These are phyloP conservation scores for Cordyceps javanica DNA, from an alignment of 2,329 filamentous ascomycete species.

Conservation along the genomic window DNA sequence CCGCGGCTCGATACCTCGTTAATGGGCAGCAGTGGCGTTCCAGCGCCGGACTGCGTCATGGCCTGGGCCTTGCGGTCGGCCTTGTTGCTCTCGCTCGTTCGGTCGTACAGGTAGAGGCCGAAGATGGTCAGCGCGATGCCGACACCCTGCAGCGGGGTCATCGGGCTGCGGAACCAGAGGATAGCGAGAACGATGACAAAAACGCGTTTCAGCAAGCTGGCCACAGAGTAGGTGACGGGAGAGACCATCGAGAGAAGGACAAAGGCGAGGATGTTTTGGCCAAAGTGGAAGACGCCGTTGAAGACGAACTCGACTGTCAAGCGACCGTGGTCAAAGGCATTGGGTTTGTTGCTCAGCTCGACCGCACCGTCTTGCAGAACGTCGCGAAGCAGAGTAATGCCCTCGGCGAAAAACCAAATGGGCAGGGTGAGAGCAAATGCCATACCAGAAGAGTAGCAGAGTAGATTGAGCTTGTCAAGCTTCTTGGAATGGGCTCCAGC, in stretches of 20 bases:
- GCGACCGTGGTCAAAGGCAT: conserved; percentile 71
- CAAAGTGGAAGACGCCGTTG: conserved; percentile 95
- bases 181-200: conserved; percentile 95
- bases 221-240: conserved; percentile 94
- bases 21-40: conserved; percentile 59
- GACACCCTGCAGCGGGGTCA: conserved; percentile 72
- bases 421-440: conserved; percentile 84
- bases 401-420: conserved; percentile 91
- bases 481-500: conserved; percentile 61
- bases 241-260: conserved; percentile 87
- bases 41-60: conserved; percentile 37
- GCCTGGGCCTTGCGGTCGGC: conserved; percentile 75
- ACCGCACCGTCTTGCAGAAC: conserved; percentile 77
- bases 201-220: conserved; percentile 91
- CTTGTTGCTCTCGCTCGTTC: conserved; percentile 81
- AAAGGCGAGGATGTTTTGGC: conserved; percentile 93
- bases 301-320: conserved; percentile 83
- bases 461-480: conserved; percentile 90
- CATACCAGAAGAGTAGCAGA: conserved; percentile 94
- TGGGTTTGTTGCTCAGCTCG: conserved; percentile 49
- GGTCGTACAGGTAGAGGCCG: conserved; percentile 91
- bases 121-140: conserved; percentile 87
- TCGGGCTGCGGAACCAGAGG: conserved; percentile 90
- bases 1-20: conserved; percentile 22
- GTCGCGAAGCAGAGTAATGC: conserved; percentile 68